Evolutionary conservation across 352 stramenopile species (phyloP).

Genomic region (Phytophthora rubi): DNA sequence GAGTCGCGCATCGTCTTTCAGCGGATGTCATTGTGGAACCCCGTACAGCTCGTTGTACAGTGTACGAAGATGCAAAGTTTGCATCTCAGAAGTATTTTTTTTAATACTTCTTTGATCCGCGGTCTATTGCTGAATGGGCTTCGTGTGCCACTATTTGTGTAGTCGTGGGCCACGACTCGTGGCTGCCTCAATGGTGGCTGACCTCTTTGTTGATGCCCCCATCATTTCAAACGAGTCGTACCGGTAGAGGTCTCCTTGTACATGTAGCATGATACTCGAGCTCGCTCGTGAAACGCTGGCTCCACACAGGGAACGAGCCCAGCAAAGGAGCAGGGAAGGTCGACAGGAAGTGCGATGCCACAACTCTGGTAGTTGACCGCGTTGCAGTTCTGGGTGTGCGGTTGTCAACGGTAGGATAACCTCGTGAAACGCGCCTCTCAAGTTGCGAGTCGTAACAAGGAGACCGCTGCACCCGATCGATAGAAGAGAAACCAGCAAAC

Average conservation of each 20-base stretch:
- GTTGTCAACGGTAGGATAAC: slow-evolving; percentile 1
- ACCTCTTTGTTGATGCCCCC: neutral
- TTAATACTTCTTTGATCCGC: neutral
- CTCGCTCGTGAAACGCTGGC: neutral
- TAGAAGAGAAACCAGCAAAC: neutral
- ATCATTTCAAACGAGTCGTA: neutral
- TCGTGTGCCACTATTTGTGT: neutral
- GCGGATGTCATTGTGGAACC: neutral
- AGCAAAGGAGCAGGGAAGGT: slow-evolving; percentile 1
- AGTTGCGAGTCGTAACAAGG: neutral
- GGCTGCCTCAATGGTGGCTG: neutral
- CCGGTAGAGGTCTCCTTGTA: too few relatives aligned
- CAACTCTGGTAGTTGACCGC: neutral
- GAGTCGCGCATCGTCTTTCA: neutral
- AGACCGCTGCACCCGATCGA: neutral
- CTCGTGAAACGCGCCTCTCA: too few relatives aligned
- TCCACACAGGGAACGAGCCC: neutral
- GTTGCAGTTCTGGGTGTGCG: slow-evolving; percentile 11
- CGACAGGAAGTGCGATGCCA: neutral
- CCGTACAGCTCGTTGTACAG: too few relatives aligned
- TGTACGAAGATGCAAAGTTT: too few relatives aligned
- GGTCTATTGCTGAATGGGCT: neutral
- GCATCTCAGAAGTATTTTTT: neutral
- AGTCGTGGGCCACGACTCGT: neutral
- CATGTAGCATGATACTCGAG: neutral